phyloP scores from a whole-genome alignment of 2,329 filamentous ascomycete species.

The Exophiala aquamarina region DNA sequence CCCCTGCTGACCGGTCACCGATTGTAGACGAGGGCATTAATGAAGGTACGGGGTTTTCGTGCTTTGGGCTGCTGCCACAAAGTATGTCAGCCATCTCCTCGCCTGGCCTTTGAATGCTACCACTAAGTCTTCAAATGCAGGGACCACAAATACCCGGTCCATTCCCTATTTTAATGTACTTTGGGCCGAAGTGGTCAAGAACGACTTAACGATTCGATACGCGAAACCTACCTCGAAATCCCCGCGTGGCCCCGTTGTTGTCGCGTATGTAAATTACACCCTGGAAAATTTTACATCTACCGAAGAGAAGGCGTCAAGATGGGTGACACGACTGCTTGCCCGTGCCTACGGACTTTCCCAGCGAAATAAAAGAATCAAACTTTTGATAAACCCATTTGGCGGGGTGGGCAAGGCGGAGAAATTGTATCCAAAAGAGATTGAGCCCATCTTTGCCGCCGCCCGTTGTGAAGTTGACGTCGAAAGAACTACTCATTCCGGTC shows the following conservation, averaged over 20 bases:
- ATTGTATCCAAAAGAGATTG: slow-evolving; percentile 72
- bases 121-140: slow-evolving; percentile 29
- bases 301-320: slow-evolving; percentile 48
- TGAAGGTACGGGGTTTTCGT: slow-evolving; percentile 40
- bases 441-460: slow-evolving; percentile 80
- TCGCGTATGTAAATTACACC: slow-evolving; percentile 62
- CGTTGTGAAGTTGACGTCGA: slow-evolving; percentile 73
- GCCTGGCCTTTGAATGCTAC: not conserved
- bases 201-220: slow-evolving; percentile 69
- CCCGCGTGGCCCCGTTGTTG: slow-evolving; percentile 52
- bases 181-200: slow-evolving; percentile 68
- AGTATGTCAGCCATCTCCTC: slow-evolving; percentile 39
- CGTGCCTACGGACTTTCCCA: slow-evolving; percentile 70
- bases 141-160: slow-evolving; percentile 51
- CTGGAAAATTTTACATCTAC: slow-evolving; percentile 53
- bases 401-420: slow-evolving; percentile 75
- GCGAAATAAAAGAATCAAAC: slow-evolving; percentile 74
- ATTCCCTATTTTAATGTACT: slow-evolving; percentile 83
- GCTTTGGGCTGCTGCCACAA: slow-evolving; percentile 57
- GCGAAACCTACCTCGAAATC: slow-evolving; percentile 60
- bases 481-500: slow-evolving; percentile 68
- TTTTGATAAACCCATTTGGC: slow-evolving; percentile 87
- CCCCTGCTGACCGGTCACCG: slow-evolving; percentile 7
- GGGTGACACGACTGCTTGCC: slow-evolving; percentile 65
- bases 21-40: slow-evolving; percentile 21